Evolutionary conservation across 1,139 yeast genomes (phyloP), one percentile per base, ranked within the genome.

Genomic region (Pichia sp.): DNA sequence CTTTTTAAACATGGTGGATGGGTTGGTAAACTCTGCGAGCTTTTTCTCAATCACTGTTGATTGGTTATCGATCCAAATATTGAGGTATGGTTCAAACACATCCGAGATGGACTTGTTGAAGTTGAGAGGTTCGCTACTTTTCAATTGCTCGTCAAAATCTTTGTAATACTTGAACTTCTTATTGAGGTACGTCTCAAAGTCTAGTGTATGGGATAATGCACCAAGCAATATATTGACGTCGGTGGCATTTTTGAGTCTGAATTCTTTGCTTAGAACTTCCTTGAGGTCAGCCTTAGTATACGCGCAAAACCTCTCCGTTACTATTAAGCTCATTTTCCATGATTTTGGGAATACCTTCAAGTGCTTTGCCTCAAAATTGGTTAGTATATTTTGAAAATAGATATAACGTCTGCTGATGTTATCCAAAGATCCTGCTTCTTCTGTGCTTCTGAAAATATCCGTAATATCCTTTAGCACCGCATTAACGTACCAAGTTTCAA

Each of bases 381-480:
- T 30, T 39, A 88, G 60, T 1, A 85, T 70, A 47, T 83, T 77
- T 48, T 81, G 79, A 58, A 86, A 81, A 57, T 83, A 91, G 22
- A 88, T 72, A 55, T 76, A 91, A 34, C 98, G 66, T 47, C 97
- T 66, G 15, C 76, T 71, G 32, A 91, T 62, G 57, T 91, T 91
- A 43, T 91, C 98, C 43, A 91, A 62, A 2, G 94, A 81, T 1
- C 96, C 96, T 0, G 98, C 97, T 58, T 88, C 98, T 49, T 87
- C 96, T 15, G 75, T 67, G 21, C 77, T 68, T 38, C 75, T 72
- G 59, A 91, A 91, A 12, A 91, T 85, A 18, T 74, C 64, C 29
- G 72, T 71, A 39, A 91, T 77, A 51, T 88, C 97, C 47, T 72
- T 72, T 38, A 91, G 66, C 45, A 82, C 79, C 28, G 69, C 66